These are phyloP conservation scores for Globisporangium paddicum DNA, from an alignment of 352 stramenopile species.

Conservation along the genomic window DNA sequence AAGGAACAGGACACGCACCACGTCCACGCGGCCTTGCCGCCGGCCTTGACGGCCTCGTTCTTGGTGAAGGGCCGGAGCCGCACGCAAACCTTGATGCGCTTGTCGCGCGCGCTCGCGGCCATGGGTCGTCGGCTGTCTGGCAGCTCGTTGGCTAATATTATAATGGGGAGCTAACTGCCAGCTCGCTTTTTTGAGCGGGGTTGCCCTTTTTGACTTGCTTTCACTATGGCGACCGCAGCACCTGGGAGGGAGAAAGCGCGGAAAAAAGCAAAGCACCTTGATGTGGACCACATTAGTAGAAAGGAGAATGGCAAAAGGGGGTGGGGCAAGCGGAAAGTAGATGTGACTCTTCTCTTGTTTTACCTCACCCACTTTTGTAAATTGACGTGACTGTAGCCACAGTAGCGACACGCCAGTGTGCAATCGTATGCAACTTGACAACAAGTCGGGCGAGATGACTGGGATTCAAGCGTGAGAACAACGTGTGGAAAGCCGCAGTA, in stretches of 20 bases:
- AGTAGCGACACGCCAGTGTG: no score
- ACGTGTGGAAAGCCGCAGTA: no score
- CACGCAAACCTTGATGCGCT: constrained; percentile 79
- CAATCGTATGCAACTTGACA: no score
- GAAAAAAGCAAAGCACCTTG: constrained; percentile 1
- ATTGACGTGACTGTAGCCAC: no score
- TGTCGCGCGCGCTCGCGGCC: constrained; percentile 28
- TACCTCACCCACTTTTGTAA: no score
- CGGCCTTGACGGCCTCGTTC: constrained; percentile 61
- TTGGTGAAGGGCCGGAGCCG: constrained; percentile 71
- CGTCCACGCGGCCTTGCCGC: constrained; percentile 77
- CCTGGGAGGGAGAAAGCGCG: neutral
- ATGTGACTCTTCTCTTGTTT: no score
- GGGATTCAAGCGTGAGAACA: no score
- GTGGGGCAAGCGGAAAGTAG: no score
- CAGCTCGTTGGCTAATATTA: no score
- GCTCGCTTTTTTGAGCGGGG: neutral
- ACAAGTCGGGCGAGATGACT: no score
- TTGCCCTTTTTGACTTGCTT: neutral
- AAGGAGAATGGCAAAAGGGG: neutral
- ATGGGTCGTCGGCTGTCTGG: neutral
- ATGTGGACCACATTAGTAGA: neutral
- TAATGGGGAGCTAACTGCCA: no score
- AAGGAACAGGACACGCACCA: no score
- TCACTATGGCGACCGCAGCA: neutral